Evolutionary conservation across 164 flowering plant genomes (phyloP).

Genomic region (Vitis labrusca): DNA sequence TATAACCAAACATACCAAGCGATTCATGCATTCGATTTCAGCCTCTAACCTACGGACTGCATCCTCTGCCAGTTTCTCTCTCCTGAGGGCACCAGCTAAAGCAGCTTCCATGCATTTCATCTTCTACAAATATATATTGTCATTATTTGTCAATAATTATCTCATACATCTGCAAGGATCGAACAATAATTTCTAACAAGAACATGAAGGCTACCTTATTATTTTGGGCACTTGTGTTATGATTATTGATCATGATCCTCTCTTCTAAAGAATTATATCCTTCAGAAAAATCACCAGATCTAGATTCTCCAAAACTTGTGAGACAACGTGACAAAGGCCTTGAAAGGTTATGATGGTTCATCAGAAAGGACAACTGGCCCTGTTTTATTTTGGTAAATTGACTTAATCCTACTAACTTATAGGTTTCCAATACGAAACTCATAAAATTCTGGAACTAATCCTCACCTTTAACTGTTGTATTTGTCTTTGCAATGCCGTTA

Average conservation of each 20-base stretch:
- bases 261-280: conserved; percentile 20
- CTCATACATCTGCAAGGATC: conserved; percentile 1
- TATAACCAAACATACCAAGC: conserved; percentile 42
- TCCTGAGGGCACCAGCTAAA: conserved; percentile 60
- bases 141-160: neutral
- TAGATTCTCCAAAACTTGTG: conserved; percentile 27
- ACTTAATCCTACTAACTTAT: conserved; percentile 11
- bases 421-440: neutral
- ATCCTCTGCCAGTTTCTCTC: conserved; percentile 65
- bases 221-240: conserved; percentile 11
- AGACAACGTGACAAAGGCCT: conserved; percentile 24
- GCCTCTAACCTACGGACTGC: conserved; percentile 45
- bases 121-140: conserved; percentile 28
- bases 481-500: conserved; percentile 65
- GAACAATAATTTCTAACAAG: neutral
- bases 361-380: conserved; percentile 67
- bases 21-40: conserved; percentile 61
- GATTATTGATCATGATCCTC: conserved; percentile 14
- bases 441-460: neutral
- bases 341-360: conserved; percentile 42
- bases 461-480: conserved; percentile 73
- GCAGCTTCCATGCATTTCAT: conserved; percentile 40
- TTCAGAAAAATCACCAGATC: conserved; percentile 19
- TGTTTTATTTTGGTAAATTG: conserved; percentile 28
- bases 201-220: conserved; percentile 38